Evolutionary conservation across 2,329 filamentous ascomycete genomes (phyloP).

Genomic region (Penicillium sp.): DNA sequence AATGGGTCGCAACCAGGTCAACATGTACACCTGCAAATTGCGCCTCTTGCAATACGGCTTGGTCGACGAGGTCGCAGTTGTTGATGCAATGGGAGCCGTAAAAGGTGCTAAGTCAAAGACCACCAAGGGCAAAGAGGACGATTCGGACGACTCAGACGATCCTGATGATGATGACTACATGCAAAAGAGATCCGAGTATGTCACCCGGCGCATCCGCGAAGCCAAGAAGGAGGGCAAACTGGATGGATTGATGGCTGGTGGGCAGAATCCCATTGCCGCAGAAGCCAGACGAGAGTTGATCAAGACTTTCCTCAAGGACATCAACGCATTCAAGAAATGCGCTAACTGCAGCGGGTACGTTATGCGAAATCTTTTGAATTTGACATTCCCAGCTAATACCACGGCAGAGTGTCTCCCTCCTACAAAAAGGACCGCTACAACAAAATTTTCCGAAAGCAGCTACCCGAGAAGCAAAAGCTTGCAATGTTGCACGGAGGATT

Average conservation of each 20-base stretch:
- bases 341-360: slow-evolving; percentile 58
- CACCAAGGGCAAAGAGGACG: slow-evolving; percentile 53
- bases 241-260: slow-evolving; percentile 46
- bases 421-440: slow-evolving; percentile 88
- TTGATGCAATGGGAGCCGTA: slow-evolving; percentile 52
- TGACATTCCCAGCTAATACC: slow-evolving; percentile 21
- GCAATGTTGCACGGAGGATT: slow-evolving; percentile 72
- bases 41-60: slow-evolving; percentile 82
- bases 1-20: slow-evolving; percentile 71
- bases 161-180: slow-evolving; percentile 51
- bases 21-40: slow-evolving; percentile 79
- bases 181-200: slow-evolving; percentile 63
- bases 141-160: slow-evolving; percentile 65
- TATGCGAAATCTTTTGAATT: background rate
- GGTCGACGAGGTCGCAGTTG: slow-evolving; percentile 63
- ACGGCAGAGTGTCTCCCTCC: slow-evolving; percentile 66
- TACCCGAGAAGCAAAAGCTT: slow-evolving; percentile 71
- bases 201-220: slow-evolving; percentile 67
- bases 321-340: slow-evolving; percentile 70
- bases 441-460: slow-evolving; percentile 86
- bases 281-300: slow-evolving; percentile 74
- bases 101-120: slow-evolving; percentile 47
- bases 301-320: slow-evolving; percentile 75
- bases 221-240: slow-evolving; percentile 51
- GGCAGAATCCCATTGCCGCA: slow-evolving; percentile 80